Conservation (phyloP, 257 asterid species). For the Prunella vulgaris region DNA sequence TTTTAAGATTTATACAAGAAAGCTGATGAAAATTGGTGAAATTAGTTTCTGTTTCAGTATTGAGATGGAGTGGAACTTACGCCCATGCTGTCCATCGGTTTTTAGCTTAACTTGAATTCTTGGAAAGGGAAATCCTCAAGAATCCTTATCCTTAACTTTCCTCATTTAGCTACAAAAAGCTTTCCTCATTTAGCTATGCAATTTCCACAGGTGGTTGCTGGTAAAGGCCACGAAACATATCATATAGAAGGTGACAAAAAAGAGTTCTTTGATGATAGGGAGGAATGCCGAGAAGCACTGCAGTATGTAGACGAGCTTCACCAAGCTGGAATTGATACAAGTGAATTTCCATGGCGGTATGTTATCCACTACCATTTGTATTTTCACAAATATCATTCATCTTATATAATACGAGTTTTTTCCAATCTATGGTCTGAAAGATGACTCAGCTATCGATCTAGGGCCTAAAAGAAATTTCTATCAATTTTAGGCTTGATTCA, state of each 20-base stretch:
- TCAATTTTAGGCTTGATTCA: too few relatives aligned
- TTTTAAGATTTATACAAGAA: neutral
- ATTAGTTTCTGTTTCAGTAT: neutral
- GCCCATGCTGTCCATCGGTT: neutral
- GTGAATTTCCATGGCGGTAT: constrained; percentile 98
- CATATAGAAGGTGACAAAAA: constrained; percentile 82
- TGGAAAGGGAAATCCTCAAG: neutral
- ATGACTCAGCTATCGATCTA: too few relatives aligned
- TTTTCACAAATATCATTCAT: neutral
- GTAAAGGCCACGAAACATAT: constrained; percentile 83
- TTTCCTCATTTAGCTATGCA: neutral
- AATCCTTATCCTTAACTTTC: neutral
- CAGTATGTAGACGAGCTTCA: constrained; percentile 98
- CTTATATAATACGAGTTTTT: neutral
- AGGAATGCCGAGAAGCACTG: constrained; percentile 93
- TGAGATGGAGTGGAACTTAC: neutral
- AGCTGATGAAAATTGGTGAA: neutral
- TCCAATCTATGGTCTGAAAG: too few relatives aligned
- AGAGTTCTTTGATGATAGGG: constrained; percentile 93
- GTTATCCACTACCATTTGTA: neutral
- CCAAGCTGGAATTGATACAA: constrained; percentile 97
- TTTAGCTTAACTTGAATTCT: neutral
- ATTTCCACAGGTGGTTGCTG: constrained; percentile 80
- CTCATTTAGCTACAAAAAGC: neutral
- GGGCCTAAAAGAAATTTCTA: too few relatives aligned